phyloP scores from a whole-genome alignment of 148 eudicot genomes.

The Rhododendron ferrugineum region DNA sequence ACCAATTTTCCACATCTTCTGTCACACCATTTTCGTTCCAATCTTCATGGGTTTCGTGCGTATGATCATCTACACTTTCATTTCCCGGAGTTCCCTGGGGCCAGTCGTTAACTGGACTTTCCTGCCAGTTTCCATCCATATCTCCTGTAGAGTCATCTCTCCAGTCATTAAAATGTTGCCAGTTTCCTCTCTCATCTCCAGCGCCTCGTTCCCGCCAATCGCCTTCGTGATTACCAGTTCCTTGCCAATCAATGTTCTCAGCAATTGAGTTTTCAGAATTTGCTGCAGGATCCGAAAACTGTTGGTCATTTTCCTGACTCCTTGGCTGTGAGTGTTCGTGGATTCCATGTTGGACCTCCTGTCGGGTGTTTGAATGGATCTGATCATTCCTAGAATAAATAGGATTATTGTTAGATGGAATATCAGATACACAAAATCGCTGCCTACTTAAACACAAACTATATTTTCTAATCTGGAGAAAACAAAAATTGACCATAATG shows the following conservation, averaged over 20 bases:
- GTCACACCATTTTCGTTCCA: slow-evolving; percentile 54
- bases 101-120: slow-evolving; percentile 40
- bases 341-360: slow-evolving; percentile 40
- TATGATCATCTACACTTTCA: slow-evolving; percentile 34
- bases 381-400: slow-evolving; percentile 44
- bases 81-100: slow-evolving; percentile 33
- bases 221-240: slow-evolving; percentile 29
- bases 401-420: slow-evolving; percentile 30
- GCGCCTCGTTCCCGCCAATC: slow-evolving; percentile 42
- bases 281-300: slow-evolving; percentile 33
- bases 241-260: slow-evolving; percentile 36
- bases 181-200: slow-evolving; percentile 46
- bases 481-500: slow-evolving; percentile 14
- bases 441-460: slow-evolving; percentile 65
- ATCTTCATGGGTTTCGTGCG: slow-evolving; percentile 35
- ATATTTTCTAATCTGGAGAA: slow-evolving; percentile 59
- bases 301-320: slow-evolving; percentile 36
- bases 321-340: slow-evolving; percentile 36
- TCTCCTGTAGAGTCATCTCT: slow-evolving; percentile 37
- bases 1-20: slow-evolving; percentile 49
- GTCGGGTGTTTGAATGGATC: slow-evolving; percentile 27
- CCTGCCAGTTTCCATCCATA: slow-evolving; percentile 43
- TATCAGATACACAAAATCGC: slow-evolving; percentile 30
- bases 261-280: slow-evolving; percentile 31
- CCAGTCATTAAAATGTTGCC: slow-evolving; percentile 51